phyloP scores from a whole-genome alignment of 148 eudicot species.

The Rhododendron ferrugineum region DNA sequence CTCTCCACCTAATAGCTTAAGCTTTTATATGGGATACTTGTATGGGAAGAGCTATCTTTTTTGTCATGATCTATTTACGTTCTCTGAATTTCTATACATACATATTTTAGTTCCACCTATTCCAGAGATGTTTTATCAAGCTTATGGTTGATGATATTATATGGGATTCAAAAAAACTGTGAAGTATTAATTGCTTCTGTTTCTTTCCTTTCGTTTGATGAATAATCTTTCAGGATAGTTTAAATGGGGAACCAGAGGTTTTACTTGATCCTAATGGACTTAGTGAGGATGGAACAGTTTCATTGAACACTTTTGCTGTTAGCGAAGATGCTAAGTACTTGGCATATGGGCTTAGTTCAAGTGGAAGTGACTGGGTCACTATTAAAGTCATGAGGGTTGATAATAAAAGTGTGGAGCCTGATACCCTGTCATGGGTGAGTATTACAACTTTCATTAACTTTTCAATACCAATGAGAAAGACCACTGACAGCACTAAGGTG shows the following conservation, averaged over 20 bases:
- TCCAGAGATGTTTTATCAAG: not conserved
- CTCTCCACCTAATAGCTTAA: not conserved
- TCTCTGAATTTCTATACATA: not conserved
- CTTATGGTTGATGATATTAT: not conserved
- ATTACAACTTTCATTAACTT: not conserved
- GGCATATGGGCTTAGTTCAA: conserved; percentile 71
- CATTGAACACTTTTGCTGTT: conserved; percentile 46
- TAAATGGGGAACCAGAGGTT: conserved; percentile 66
- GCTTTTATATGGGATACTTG: not conserved
- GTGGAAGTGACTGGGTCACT: conserved; percentile 96
- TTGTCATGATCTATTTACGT: not conserved
- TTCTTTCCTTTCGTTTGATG: not conserved
- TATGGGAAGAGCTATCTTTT: not conserved
- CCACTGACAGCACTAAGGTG: not conserved
- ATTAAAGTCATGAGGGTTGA: conserved; percentile 61
- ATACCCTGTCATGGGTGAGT: conserved; percentile 76
- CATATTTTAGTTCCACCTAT: not conserved
- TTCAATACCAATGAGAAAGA: not conserved
- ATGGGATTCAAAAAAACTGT: not conserved
- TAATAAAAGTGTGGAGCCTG: conserved; percentile 39
- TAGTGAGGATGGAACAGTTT: conserved; percentile 74
- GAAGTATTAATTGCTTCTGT: not conserved
- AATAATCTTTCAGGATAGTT: conserved; percentile 49
- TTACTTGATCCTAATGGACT: conserved; percentile 79
- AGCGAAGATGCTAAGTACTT: conserved; percentile 81